These are phyloP conservation scores for Trichopus zeylanicus DNA, from an alignment of 116 monocot genomes.

Conservation along the genomic window DNA sequence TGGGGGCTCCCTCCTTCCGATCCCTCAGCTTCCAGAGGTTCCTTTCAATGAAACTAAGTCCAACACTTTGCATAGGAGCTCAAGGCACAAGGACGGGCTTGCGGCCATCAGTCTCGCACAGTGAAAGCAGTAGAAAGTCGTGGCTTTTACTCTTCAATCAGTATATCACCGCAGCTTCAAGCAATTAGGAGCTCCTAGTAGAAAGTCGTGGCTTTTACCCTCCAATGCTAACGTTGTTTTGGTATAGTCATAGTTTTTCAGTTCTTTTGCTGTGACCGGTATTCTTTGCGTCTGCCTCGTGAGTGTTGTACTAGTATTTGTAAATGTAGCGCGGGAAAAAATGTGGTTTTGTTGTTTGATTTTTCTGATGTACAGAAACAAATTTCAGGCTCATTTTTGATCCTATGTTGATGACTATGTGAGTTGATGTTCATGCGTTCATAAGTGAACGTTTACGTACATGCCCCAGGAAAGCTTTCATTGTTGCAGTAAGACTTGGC, in stretches of 20 bases:
- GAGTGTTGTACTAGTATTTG: not conserved
- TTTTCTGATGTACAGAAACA: not conserved
- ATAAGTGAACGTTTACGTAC: not conserved
- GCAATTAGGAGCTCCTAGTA: conserved; percentile 2
- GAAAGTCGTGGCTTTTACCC: too few relatives aligned
- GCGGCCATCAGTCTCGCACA: conserved; percentile 41
- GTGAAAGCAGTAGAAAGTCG: conserved; percentile 36
- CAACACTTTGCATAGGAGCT: conserved; percentile 57
- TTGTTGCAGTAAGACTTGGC: not conserved
- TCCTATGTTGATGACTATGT: not conserved
- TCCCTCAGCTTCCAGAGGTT: conserved; percentile 65
- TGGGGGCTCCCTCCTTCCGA: conserved; percentile 47
- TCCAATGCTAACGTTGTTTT: not conserved
- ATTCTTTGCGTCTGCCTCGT: not conserved
- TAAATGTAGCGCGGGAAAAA: too few relatives aligned
- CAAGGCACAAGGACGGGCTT: conserved; percentile 31
- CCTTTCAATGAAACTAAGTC: conserved; percentile 53
- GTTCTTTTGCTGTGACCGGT: not conserved
- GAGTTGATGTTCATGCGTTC: not conserved
- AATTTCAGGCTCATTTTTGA: not conserved
- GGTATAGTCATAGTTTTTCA: not conserved
- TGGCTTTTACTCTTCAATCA: conserved; percentile 49
- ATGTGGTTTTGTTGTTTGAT: not conserved
- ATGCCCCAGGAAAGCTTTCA: not conserved
- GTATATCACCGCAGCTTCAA: conserved; percentile 18